Base-by-base conservation (phyloP, 108 stramenopile genomes). In the Cyclotella kingstonii region DNA sequence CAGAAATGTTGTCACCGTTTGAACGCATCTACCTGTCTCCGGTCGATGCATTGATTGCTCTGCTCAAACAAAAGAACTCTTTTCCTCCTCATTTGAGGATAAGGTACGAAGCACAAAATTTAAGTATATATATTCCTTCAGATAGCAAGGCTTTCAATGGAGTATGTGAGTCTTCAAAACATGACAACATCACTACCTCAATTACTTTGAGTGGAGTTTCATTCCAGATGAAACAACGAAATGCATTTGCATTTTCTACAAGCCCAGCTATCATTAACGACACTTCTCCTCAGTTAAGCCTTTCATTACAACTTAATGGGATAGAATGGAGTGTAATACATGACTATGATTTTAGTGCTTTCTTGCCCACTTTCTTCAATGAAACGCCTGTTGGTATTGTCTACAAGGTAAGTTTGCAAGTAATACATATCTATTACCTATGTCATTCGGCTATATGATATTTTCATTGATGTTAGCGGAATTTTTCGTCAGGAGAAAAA, bases 351-450 rank as follows among this genome's bases (percentile, higher is more conserved):
- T 15, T 30, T 34, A 14, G 22, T 35, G 19, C 14, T 29, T 23
- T 62, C 22, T 43, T 70, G 34, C 62, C 69, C 0, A 27, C 21
- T 23, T 55, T 63, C 9, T 2, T 6, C 4, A 27, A 63, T n/a
- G 41, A 33, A 19, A 3, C 0, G 23, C 25, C 40, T 5, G 51
- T 52, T 28, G 69, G 69, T 36, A 52, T 70, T 6, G 2, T 63
- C 7, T 70, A 70, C 41, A 63, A 46, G 57, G 68, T 68, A 50
- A 14, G 68, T 10, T 54, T 14, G 23, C 22, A 23, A n/a, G n/a
- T n/a, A n/a, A n/a, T n/a, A n/a, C 18, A 19, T 8, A 3, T 38
- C 5, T 17, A 45, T 15, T 45, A 17, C 15, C 5, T 41, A 23
- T 42, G 34, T 23, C 27, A 23, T 41, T 29, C 38, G 22, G 23